Conservation (phyloP, 1,284 basidiomycete species). For the Austroboletus novae-zelandiae region DNA sequence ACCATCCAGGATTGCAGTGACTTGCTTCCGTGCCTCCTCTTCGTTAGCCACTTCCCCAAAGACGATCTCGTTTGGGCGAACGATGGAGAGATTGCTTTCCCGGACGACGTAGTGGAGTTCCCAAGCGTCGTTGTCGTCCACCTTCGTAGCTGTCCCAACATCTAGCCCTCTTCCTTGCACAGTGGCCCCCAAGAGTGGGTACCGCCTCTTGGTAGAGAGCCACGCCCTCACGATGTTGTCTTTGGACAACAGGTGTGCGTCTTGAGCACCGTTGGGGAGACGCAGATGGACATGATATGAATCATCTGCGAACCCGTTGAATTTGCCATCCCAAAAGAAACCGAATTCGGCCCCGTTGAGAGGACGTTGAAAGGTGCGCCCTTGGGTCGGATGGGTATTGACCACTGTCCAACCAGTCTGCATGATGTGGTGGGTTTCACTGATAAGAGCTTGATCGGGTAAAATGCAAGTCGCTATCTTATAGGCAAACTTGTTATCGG, state of each 20-base stretch:
- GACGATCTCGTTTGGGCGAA: constrained; percentile 9
- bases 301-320: constrained; percentile 18
- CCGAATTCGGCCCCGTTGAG: constrained; percentile 8
- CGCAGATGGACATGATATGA: constrained; percentile 9
- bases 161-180: background rate
- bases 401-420: constrained; percentile 10
- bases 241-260: too few species aligned
- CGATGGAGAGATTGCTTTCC: constrained; percentile 14
- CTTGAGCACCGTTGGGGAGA: constrained; percentile 2
- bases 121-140: background rate
- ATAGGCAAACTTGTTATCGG: too few species aligned
- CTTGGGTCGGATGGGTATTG: constrained; percentile 3
- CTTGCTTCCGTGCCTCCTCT: constrained; percentile 9
- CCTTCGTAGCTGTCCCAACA: too few species aligned
- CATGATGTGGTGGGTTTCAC: constrained; percentile 5
- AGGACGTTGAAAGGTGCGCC: constrained; percentile 19
- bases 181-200: constrained; percentile 17
- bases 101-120: constrained; percentile 16
- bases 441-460: too few species aligned
- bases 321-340: constrained; percentile 14
- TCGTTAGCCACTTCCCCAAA: constrained; percentile 6
- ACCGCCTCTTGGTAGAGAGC: constrained; percentile 9
- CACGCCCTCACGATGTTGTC: too few species aligned
- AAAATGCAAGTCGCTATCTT: too few species aligned
- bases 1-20: constrained; percentile 4